Base-by-base conservation (phyloP, 768 basidiomycete genomes). In the Antrodiella citrinella region DNA sequence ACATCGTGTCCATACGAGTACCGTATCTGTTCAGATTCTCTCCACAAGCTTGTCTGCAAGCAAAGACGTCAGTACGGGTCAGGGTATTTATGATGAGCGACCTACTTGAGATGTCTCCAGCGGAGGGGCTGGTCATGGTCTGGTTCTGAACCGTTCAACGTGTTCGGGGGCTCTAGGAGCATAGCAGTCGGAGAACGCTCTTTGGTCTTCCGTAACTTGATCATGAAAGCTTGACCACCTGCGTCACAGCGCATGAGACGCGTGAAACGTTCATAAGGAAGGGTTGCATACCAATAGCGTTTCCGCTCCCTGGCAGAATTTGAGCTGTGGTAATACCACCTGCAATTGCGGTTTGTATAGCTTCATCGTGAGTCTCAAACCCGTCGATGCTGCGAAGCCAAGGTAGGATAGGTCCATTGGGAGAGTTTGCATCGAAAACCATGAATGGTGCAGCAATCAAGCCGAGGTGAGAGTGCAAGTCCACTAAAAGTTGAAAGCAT, bases 251-350 rank as follows among this genome's bases (percentile, higher is more conserved):
- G 43, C 12, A 10, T 25, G 19, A 41, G 22, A 30, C 30, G 3
- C 21, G 3, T 71, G 54, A 3, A 49, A 54, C 20, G 24, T n/a
- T n/a, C 26, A 35, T 24, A 60, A 20, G 2, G 65, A 65, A 52
- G 61, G 62, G n/a, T n/a, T 3, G 15, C 45, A 21, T 56, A 86
- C 88, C 88, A 45, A 91, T 86, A 38, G 78, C 81, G 66, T 89
- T 86, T 22, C 65, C 76, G 48, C 77, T 82, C 4, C 91, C 92
- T 7, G 92, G 88, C 3, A 93, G 68, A 38, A 94, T 72, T 57
- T 90, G 85, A 13, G 78, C 82, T 2, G 91, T 85, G 0, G 94
- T 95, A 26, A 95, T 84, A 12, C 94, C 94, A 10, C 92, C 92
- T 2, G 93, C 77, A 48, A 92, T 82, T 2, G 87, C 78, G 13